Evolutionary conservation across 140 eudicot species (phyloP), one percentile per base, ranked within the genome.

Genomic region (Bidens hawaiensis): DNA sequence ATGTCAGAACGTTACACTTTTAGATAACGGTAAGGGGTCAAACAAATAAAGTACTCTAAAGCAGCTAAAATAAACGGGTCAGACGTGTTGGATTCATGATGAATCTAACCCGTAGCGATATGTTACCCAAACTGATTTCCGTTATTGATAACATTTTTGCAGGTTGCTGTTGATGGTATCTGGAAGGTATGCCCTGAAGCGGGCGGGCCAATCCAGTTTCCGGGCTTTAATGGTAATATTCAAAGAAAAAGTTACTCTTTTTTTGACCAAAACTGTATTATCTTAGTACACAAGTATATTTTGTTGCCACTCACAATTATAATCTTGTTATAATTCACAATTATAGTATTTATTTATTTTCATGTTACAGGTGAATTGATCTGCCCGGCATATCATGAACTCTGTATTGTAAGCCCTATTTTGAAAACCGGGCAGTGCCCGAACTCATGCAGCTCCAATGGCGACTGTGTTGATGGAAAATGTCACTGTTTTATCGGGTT

Each of bases 91-190:
- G 25, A 47, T 45, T 22, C 5, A 30, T 9, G 6, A 30, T 30
- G 7, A 30, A 9, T 30, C 15, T 8, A 49, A 22, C 15, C n/a
- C 12, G 12, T 21, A 10, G 3, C 56, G 43, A 36, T n/a, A 7
- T 4, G n/a, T n/a, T 36, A 10, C 43, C 1, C 43, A 36, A 36
- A 36, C 43, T 36, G 43, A 36, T 11, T 11, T 4, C 14, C 45
- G 45, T 38, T 38, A 6, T 55, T 0, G 1, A 42, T 27, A 21
- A 26, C 18, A 2, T 24, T 15, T 10, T 42, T 54, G 31, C 70
- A 93, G 99, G 93, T 93, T 81, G 95, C 99, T 47, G 95, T 93
- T 41, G 99, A 93, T 79, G 96, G 99, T 13, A 21, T 68, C 43
- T 93, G 99, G 99, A 93, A 79, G 74, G 75, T 62, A 27, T 93